Evolutionary conservation across 345 rosid genomes (phyloP).

Genomic region (Barbarea vulgaris): DNA sequence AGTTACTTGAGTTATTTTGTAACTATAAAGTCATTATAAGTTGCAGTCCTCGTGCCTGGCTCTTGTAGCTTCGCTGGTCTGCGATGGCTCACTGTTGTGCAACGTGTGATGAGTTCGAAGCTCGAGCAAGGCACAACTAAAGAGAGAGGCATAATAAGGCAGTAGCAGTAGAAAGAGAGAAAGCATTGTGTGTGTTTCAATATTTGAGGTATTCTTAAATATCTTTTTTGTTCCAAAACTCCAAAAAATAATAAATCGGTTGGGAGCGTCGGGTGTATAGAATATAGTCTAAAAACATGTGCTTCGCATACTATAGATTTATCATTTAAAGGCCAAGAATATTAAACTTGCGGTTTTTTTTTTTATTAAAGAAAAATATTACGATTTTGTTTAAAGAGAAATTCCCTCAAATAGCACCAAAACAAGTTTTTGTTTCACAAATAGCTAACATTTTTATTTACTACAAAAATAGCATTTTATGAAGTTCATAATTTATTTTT

Average conservation of each 20-base stretch:
- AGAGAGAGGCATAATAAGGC: not conserved
- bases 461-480: no score
- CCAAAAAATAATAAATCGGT: not conserved
- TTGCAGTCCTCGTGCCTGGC: not conserved
- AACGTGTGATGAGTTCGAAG: slow-evolving; percentile 19
- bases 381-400: no score
- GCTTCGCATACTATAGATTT: no score
- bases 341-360: not conserved
- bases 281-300: no score
- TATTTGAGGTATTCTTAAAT: slow-evolving; percentile 20
- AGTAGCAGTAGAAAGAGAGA: not conserved
- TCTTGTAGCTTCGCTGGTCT: slow-evolving; percentile 17
- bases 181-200: not conserved
- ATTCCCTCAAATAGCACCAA: no score
- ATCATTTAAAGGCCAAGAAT: no score
- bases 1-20: no score
- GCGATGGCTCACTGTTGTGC: slow-evolving; percentile 5
- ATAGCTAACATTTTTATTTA: no score
- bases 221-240: not conserved
- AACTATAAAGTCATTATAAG: not conserved
- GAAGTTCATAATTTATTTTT: no score
- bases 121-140: not conserved
- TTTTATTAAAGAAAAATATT: not conserved
- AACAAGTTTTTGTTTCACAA: no score
- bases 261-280: no score